A percentile compares a stretch with the other conserved stretches of the same genome.
Evolutionary conservation across 2,329 filamentous ascomycete species (phyloP).

Genomic region (Colletotrichum sp.): DNA sequence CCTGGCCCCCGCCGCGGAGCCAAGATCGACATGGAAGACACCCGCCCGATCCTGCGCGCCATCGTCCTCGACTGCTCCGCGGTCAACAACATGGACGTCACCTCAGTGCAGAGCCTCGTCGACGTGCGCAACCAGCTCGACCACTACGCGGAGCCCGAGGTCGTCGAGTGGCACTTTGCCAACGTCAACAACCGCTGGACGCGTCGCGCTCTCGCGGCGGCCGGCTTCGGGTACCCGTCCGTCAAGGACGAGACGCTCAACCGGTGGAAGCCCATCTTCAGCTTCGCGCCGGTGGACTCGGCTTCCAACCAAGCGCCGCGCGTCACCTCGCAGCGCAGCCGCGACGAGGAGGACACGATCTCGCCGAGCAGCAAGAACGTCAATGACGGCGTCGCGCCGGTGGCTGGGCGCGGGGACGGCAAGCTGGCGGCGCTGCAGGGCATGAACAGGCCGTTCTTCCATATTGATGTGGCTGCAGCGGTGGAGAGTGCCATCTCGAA

Average conservation of each 20-base stretch:
- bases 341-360: constrained; percentile 23
- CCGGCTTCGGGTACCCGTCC: constrained; percentile 58
- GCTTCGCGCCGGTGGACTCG: constrained; percentile 31
- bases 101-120: constrained; percentile 60
- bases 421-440: constrained; percentile 45
- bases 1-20: constrained; percentile 44
- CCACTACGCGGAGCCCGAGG: constrained; percentile 52
- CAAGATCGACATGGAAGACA: constrained; percentile 33
- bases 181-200: constrained; percentile 62
- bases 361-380: neutral
- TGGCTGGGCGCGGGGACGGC: constrained; percentile 20
- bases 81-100: constrained; percentile 63
- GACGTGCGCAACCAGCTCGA: constrained; percentile 61
- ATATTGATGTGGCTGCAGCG: constrained; percentile 55
- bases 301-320: constrained; percentile 11
- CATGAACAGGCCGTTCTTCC: constrained; percentile 57
- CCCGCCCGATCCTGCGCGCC: constrained; percentile 54
- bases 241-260: constrained; percentile 30
- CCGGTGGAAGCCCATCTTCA: constrained; percentile 38
- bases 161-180: constrained; percentile 60
- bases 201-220: constrained; percentile 58
- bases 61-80: constrained; percentile 63
- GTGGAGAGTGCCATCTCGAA: constrained; percentile 48
- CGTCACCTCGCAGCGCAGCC: constrained; percentile 6
- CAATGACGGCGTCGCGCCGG: constrained; percentile 17